Conservation (phyloP, 176 grass and related monocot species). For the Microstegium vimineum region DNA sequence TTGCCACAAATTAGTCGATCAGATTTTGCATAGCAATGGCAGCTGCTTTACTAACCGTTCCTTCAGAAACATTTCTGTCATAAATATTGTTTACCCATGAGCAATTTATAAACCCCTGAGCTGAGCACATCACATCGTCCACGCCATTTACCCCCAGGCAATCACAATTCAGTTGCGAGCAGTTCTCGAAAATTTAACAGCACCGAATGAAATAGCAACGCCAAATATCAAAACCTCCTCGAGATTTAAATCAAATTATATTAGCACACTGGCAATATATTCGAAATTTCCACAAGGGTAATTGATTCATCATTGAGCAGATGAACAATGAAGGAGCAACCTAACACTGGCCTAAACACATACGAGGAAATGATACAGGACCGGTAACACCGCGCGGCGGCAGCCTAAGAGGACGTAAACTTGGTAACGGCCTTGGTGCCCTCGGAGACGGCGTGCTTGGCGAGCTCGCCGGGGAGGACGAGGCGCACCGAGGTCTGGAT, state of each 20-base stretch:
- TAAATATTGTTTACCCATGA: too few relatives aligned
- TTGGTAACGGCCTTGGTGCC: constrained; percentile 34
- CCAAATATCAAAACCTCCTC: not conserved
- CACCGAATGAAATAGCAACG: not conserved
- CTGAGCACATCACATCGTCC: not conserved
- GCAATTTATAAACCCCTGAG: not conserved
- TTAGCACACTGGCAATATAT: not conserved
- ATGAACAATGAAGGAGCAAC: not conserved
- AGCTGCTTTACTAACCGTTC: not conserved
- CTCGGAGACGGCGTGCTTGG: constrained; percentile 38
- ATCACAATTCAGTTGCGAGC: not conserved
- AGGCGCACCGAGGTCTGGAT: constrained; percentile 42
- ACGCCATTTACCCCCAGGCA: not conserved
- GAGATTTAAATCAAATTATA: not conserved
- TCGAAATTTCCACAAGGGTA: not conserved
- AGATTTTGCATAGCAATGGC: not conserved
- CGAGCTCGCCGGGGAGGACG: constrained; percentile 36
- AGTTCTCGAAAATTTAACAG: not conserved
- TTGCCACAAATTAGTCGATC: not conserved
- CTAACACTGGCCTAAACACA: not conserved
- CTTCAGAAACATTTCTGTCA: not conserved
- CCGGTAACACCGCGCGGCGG: too few relatives aligned
- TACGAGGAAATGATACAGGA: not conserved
- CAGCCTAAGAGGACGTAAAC: constrained; percentile 23
- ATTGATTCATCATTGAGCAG: not conserved